A percentile compares a stretch with the other conserved stretches of the same genome.
Conservation (phyloP, 768 basidiomycete genomes). For the Suillus ampliporus region DNA sequence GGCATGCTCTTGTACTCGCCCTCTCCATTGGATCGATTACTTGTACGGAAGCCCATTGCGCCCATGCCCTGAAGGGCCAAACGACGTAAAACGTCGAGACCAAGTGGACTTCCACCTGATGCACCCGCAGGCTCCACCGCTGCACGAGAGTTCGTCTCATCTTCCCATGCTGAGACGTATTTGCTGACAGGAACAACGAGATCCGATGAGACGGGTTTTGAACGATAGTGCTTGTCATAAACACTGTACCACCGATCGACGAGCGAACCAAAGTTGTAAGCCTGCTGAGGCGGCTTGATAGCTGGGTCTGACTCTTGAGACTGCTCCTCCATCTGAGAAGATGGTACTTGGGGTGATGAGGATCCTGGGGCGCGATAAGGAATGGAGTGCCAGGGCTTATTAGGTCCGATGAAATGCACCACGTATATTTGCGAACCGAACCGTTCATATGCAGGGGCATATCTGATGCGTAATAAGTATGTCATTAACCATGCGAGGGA, state of each 20-base stretch:
- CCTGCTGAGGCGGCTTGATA: constrained; percentile 41
- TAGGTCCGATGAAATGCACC: constrained; percentile 93
- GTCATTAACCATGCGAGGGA: constrained; percentile 29
- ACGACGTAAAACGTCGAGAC: constrained; percentile 47
- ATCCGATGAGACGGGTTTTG: constrained; percentile 49
- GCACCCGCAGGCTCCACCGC: neutral
- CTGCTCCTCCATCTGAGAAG: constrained; percentile 37
- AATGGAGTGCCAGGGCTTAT: constrained; percentile 92
- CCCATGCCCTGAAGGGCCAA: constrained; percentile 37
- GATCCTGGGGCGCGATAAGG: constrained; percentile 68
- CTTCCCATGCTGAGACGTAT: constrained; percentile 82
- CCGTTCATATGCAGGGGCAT: constrained; percentile 95
- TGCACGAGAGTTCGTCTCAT: constrained; percentile 21
- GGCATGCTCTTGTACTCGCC: constrained; percentile 85
- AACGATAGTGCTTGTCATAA: constrained; percentile 88
- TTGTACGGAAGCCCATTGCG: constrained; percentile 15
- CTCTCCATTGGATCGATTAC: constrained; percentile 43
- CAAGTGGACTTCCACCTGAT: constrained; percentile 35
- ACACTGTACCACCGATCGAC: constrained; percentile 91
- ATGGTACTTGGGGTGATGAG: constrained; percentile 29
- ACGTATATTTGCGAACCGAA: constrained; percentile 87
- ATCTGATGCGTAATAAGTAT: constrained; percentile 54
- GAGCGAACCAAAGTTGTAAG: constrained; percentile 80
- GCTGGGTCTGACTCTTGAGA: constrained; percentile 19
- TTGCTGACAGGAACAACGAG: constrained; percentile 65